These are phyloP conservation scores for Chimonanthus salicifolius DNA, from an alignment of 164 flowering plant genomes.

Conservation along the genomic window DNA sequence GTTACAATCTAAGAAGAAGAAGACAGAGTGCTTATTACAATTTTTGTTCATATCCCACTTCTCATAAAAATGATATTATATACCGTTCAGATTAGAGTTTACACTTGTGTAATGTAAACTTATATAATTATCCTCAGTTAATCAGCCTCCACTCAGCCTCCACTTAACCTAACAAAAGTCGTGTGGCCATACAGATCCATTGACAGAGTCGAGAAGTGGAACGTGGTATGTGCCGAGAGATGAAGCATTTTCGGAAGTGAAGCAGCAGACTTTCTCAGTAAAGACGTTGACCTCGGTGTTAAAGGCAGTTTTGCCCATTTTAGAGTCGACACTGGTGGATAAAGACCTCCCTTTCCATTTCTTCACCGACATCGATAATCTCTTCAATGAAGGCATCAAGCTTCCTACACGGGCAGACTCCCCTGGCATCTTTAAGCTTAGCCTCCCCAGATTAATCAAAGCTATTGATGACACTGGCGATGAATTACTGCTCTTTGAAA, in stretches of 20 bases:
- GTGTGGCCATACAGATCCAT: slow-evolving; percentile 36
- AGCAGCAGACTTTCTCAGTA: slow-evolving; percentile 37
- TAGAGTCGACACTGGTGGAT: slow-evolving; percentile 26
- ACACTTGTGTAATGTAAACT: too few species aligned
- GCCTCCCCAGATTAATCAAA: slow-evolving; percentile 24
- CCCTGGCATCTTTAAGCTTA: slow-evolving; percentile 1
- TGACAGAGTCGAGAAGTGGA: slow-evolving; percentile 38
- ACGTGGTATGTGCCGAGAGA: slow-evolving; percentile 65
- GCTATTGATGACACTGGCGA: slow-evolving; percentile 8
- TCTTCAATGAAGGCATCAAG: slow-evolving; percentile 35
- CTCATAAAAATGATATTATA: too few species aligned
- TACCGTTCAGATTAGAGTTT: too few species aligned
- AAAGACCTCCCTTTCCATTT: slow-evolving; percentile 29
- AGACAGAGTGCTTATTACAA: too few species aligned
- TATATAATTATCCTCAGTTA: too few species aligned
- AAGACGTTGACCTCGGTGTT: slow-evolving; percentile 45
- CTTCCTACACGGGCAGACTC: slow-evolving; percentile 13
- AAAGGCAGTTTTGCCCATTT: slow-evolving; percentile 41
- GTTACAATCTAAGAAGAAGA: too few species aligned
- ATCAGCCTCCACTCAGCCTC: too few species aligned
- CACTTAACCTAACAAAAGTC: too few species aligned
- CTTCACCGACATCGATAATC: slow-evolving; percentile 40
- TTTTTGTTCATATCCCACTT: too few species aligned
- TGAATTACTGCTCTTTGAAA: slow-evolving; percentile 29
- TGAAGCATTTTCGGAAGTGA: slow-evolving; percentile 57